Evolutionary conservation across 768 basidiomycete genomes (phyloP), one percentile per base, ranked within the genome.

Genomic region (Trichaptum fuscoviolaceum): DNA sequence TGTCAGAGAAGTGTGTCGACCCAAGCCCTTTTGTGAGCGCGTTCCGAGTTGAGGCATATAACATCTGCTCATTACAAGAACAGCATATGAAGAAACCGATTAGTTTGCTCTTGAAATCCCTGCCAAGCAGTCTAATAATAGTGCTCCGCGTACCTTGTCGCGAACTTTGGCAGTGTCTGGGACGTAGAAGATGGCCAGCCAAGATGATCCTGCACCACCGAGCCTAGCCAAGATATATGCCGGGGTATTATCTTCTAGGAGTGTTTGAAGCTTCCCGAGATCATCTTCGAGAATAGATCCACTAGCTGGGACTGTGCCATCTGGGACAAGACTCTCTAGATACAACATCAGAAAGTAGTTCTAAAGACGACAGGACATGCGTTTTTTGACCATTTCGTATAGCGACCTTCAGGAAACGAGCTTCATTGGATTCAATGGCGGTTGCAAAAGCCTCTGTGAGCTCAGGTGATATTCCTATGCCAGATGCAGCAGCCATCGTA

Each of bases 141-240:
- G 34, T 18, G 30, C 52, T 68, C 30, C n/a, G 20, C 57, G 27
- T 70, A 88, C 92, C 87, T 95, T 96, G 76, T 91, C 86, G 72
- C 92, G 83, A 67, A 95, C 84, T 77, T 84, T 88, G 27, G 94
- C 91, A 23, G 82, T 73, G 68, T 96, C 94, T 0, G 94, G 94
- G 7, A 95, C 91, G 73, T 93, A 96, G 72, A 80, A 88, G 67
- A 94, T 83, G 7, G 84, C 81, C 36, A 92, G 78, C 93, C 93
- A 95, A 68, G 88, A 84, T 0, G 83, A 71, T 0, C 81, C 79
- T 1, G 88, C 81, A 23, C 81, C 77, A 69, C 91, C 91, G 36
- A 87, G 75, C 65, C 86, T 85, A 10, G 83, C 85, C 24, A 95
- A 85, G 58, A 94, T 76, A 76, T 93, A 95, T n/a, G 91, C 87